Evolutionary conservation across 2,329 filamentous ascomycete genomes (phyloP), one percentile per base, ranked within the genome.

Genomic region (Aphanocladium album): DNA sequence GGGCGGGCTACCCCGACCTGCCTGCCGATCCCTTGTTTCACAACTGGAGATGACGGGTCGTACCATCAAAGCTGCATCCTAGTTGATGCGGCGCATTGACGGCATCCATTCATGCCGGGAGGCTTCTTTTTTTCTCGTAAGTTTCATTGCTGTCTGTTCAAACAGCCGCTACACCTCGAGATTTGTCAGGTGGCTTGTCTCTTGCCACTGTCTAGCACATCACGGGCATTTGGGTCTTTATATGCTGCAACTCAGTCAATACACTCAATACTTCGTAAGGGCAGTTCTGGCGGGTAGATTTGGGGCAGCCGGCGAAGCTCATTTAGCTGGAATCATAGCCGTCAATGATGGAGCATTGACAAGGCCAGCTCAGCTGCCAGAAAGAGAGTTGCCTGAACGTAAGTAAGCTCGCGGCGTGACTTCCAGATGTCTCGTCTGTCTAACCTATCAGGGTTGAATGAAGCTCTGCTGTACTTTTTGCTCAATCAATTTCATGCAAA

Each of bases 71-170:
- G 27, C 25, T 9, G 7, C 39, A 33, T 35, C 39, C 41, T 19
- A 21, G 25, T 46, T 27, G 53, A 23, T 1, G 52, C 52, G 37
- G 11, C 53, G 53, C 53, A 56, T 56, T 56, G 53, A 56, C 53
- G 33, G 23, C 12, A 17, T 33, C 21, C 27, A 35, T 25, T 46
- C 19, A 14, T 33, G 39, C 53, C 39, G 27, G n/a, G 19, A 45
- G 25, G 14, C 16, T 11, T 35, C 25, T 19, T 30, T 30, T n/a
- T 17, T 30, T 30, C 17, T 35, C 16, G 27, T 16, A 23, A 19
- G 25, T 35, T 35, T 50, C 16, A 33, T 35, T 19, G 23, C 8
- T 17, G 23, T 35, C 25, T 33, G 16, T 27, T 19, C 46, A 50
- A 16, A 39, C 6, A 16, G 35, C 3, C 16, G 35, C 11, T 39